phyloP scores from a whole-genome alignment of 352 stramenopile genomes.

The Globisporangium mamillatum region DNA sequence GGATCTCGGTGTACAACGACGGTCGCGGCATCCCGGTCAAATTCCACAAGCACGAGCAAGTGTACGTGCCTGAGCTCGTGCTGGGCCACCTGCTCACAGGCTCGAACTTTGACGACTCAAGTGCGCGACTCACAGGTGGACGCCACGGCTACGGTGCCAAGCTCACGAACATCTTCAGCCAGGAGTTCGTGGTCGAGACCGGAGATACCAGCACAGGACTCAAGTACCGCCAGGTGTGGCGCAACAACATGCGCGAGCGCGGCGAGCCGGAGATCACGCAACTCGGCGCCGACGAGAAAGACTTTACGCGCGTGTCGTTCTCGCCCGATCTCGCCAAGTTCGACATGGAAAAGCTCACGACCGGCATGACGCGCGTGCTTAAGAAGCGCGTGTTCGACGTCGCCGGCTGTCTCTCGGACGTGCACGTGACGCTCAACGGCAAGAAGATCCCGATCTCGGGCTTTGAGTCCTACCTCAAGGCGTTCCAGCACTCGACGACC shows the following conservation, averaged over 20 bases:
- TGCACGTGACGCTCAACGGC: constrained; percentile 93
- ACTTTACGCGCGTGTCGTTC: constrained; percentile 99
- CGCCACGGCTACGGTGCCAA: constrained; percentile 96
- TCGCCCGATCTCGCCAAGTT: constrained; percentile 96
- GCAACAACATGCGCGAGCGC: constrained; percentile 95
- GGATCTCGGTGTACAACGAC: constrained; percentile 98
- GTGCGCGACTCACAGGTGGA: constrained; percentile 96
- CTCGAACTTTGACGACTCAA: constrained; percentile 99
- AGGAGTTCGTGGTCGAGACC: constrained; percentile 98
- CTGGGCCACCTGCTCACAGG: constrained; percentile 98
- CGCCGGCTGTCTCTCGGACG: constrained; percentile 93
- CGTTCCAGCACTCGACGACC: constrained; percentile 79
- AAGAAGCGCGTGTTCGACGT: constrained; percentile 98
- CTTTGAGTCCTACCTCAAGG: constrained; percentile 96
- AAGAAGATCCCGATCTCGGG: constrained; percentile 82
- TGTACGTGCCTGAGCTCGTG: constrained; percentile 98
- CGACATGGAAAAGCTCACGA: constrained; percentile 93
- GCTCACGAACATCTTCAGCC: constrained; percentile 99
- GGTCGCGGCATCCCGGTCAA: constrained; percentile 97
- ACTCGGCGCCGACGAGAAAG: constrained; percentile 76
- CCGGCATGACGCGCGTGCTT: constrained; percentile 92
- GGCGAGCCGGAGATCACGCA: constrained; percentile 83
- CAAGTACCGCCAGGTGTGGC: constrained; percentile 90
- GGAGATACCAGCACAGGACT: constrained; percentile 86
- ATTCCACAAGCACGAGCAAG: constrained; percentile 95